Evolutionary conservation across 371 early-diverging fungal species (phyloP).

Genomic region (Lichtheimia hyalospora): DNA sequence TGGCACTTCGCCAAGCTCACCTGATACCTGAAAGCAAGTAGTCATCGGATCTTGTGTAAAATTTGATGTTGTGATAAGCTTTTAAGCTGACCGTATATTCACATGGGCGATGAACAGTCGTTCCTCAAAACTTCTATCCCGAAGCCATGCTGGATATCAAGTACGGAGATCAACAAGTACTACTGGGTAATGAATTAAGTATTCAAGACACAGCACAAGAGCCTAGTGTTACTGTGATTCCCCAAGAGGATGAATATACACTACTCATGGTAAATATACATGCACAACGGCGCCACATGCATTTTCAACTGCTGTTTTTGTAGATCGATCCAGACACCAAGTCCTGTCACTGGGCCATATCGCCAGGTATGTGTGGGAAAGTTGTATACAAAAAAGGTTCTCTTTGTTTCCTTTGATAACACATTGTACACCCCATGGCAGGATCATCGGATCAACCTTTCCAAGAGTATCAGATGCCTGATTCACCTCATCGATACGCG

Average conservation of each 20-base stretch:
- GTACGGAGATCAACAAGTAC: not conserved
- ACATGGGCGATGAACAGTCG: not conserved
- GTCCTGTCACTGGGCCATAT: slow-evolving; percentile 1
- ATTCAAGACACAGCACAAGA: not conserved
- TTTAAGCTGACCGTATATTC: not conserved
- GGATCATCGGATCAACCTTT: not conserved
- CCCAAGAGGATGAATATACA: not conserved
- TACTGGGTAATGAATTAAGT: not conserved
- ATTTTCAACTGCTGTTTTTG: not conserved
- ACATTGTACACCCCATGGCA: not conserved
- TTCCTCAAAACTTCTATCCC: slow-evolving; percentile 2
- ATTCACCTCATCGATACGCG: not conserved
- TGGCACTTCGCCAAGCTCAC: not conserved
- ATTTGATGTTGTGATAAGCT: not conserved
- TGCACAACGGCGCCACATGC: not conserved
- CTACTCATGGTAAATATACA: not conserved
- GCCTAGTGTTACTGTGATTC: not conserved
- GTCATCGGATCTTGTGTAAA: not conserved
- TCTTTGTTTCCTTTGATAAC: no score
- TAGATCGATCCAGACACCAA: not conserved
- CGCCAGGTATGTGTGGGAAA: not conserved
- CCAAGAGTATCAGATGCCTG: not conserved
- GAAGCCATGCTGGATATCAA: slow-evolving; percentile 3
- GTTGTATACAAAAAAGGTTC: no score
- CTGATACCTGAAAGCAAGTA: not conserved